Evolutionary conservation across 2,329 filamentous ascomycete genomes (phyloP).

Genomic region (Botryotinia calthae): DNA sequence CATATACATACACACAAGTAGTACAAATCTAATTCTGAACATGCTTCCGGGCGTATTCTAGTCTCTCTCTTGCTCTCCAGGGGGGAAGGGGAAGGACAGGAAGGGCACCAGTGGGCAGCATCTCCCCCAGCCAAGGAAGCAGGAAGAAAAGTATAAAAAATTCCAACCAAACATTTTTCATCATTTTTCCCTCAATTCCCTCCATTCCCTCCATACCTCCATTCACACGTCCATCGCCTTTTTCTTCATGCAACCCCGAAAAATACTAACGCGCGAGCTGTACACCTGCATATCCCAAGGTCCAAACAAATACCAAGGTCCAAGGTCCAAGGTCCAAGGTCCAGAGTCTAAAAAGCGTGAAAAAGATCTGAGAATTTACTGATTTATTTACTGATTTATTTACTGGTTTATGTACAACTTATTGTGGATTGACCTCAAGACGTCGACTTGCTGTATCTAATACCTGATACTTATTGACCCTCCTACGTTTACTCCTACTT

Average conservation of each 20-base stretch:
- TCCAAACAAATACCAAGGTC: background rate
- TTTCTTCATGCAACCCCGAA: background rate
- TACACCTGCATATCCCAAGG: conserved; percentile 4
- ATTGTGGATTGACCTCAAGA: background rate
- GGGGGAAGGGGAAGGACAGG: background rate
- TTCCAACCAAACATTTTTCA: background rate
- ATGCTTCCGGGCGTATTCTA: background rate
- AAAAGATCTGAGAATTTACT: background rate
- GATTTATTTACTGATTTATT: background rate
- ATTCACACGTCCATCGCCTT: background rate
- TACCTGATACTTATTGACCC: background rate
- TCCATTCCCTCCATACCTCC: background rate
- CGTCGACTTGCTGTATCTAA: background rate
- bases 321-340: background rate
- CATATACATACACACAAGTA: background rate
- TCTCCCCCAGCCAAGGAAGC: background rate
- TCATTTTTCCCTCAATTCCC: background rate
- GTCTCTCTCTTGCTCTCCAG: background rate
- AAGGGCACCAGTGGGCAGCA: background rate
- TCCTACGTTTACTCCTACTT: background rate
- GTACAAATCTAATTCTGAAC: background rate
- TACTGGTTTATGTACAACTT: background rate
- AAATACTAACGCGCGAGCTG: background rate
- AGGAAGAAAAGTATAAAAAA: background rate
- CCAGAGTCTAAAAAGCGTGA: background rate